These are phyloP conservation scores for Nitzschia inconspicua DNA, from an alignment of 108 stramenopile species.

Conservation along the genomic window DNA sequence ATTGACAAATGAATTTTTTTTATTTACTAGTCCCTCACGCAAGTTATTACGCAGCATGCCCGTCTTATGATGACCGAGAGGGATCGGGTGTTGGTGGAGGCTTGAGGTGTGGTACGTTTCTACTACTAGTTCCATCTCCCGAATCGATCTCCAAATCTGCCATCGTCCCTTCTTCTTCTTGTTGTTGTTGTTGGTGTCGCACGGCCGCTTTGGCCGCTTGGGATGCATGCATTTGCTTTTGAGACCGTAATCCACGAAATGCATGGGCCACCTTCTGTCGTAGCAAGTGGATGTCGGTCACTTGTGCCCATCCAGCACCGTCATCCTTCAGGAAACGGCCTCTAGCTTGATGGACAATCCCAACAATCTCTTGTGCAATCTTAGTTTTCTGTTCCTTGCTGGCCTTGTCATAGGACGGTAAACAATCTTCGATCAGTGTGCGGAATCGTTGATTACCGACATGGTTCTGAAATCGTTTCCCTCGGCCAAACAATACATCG, in stretches of 20 bases:
- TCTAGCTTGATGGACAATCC: neutral
- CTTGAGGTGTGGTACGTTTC: no score
- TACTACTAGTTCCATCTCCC: no score
- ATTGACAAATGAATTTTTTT: no score
- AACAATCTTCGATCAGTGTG: neutral
- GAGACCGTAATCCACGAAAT: slow-evolving; percentile 12
- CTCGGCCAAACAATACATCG: slow-evolving; percentile 18
- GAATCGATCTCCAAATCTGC: no score
- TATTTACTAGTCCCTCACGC: no score
- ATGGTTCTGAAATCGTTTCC: slow-evolving; percentile 10
- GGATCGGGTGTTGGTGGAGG: no score
- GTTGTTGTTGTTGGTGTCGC: no score
- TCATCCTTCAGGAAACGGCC: slow-evolving; percentile 16
- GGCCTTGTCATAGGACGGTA: neutral
- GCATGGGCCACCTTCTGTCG: slow-evolving; percentile 11
- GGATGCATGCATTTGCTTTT: no score
- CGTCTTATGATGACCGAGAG: no score
- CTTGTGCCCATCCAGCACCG: neutral
- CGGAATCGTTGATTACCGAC: slow-evolving; percentile 13
- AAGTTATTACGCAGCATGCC: no score
- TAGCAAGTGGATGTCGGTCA: neutral
- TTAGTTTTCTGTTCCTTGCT: neutral
- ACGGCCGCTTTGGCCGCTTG: no score
- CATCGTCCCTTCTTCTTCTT: no score
- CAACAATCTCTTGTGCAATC: neutral